A percentile compares a stretch with the other conserved stretches of the same genome.
Evolutionary conservation across 73 alveolate species (phyloP).

Genomic region (Tetrahymena elliotti): DNA sequence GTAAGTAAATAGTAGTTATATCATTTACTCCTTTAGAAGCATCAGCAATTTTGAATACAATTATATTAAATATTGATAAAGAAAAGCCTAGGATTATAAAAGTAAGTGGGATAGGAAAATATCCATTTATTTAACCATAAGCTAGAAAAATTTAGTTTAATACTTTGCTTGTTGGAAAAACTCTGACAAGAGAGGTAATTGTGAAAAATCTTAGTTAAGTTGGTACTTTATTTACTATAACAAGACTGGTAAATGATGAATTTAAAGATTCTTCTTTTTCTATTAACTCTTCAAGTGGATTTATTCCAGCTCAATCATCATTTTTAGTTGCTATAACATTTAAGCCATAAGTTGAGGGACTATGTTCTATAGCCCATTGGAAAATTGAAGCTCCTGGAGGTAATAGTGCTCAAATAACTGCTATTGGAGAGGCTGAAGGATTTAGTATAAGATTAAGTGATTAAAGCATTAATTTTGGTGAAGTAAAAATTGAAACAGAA

Average conservation of each 20-base stretch:
- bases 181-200: conserved; percentile 70
- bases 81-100: conserved; percentile 83
- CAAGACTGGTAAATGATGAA: conserved; percentile 81
- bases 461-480: conserved; percentile 88
- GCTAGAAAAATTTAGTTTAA: conserved; percentile 79
- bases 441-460: conserved; percentile 69
- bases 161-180: conserved; percentile 68
- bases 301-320: conserved; percentile 82
- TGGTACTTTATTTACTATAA: conserved; percentile 73
- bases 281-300: conserved; percentile 64
- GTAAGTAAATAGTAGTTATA: conserved; percentile 64
- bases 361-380: conserved; percentile 74
- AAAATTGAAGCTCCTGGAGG: conserved; percentile 85
- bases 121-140: conserved; percentile 83
- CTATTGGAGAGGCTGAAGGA: conserved; percentile 85
- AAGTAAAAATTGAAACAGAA: conserved; percentile 75
- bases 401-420: conserved; percentile 68
- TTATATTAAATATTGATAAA: conserved; percentile 70
- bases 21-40: conserved; percentile 80
- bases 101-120: conserved; percentile 90
- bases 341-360: conserved; percentile 74
- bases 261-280: conserved; percentile 82
- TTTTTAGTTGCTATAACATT: conserved; percentile 75
- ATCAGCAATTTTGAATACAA: conserved; percentile 81
- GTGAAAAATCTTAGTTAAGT: conserved; percentile 79